Evolutionary conservation across 345 rosid genomes (phyloP), one percentile per base, ranked within the genome.

Genomic region (Sisymbrium irio): DNA sequence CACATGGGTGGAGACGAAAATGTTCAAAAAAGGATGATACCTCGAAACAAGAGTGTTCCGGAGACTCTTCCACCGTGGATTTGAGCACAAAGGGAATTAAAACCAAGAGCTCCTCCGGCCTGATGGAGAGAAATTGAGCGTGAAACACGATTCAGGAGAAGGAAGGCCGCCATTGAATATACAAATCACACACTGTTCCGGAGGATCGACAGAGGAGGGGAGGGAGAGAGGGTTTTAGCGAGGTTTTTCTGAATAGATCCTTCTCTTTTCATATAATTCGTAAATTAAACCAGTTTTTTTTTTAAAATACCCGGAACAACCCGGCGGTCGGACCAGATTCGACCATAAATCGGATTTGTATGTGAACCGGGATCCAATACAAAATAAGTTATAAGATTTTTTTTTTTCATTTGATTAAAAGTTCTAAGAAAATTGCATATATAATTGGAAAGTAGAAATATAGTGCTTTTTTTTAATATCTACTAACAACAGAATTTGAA

Each of bases 21-120:
- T 33, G 32, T 6, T 25, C 40, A 20, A 61, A 20, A 61, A 30
- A 64, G 72, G 25, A 22, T 22, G 72, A 27, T 66, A 86, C 93
- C 92, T 84, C 73, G 91, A 74, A 66, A 62, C 6, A 66, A 65
- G 7, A 81, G 54, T 54, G 69, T 17, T 36, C 59, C 55, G 25
- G 81, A 22, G 62, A 81, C 53, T 50, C 46, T 45, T 6, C 59
- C 58, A 36, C 32, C 56, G 49, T 45, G 62, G 27, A 71, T 33
- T 59, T 73, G 80, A 66, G 80, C 9, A 13, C 65, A 68, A 15
- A 77, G 25, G 59, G 82, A 72, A 47, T 51, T 65, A 42, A 85
- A 78, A 65, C 62, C 62, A 68, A 76, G 83, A 25, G 73, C 41
- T 55, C 46, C 82, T 60, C 72, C 62, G 35, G 75, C 65, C 57